Conservation (phyloP, 139 green algal genomes). For the Tetraselmis striata region DNA sequence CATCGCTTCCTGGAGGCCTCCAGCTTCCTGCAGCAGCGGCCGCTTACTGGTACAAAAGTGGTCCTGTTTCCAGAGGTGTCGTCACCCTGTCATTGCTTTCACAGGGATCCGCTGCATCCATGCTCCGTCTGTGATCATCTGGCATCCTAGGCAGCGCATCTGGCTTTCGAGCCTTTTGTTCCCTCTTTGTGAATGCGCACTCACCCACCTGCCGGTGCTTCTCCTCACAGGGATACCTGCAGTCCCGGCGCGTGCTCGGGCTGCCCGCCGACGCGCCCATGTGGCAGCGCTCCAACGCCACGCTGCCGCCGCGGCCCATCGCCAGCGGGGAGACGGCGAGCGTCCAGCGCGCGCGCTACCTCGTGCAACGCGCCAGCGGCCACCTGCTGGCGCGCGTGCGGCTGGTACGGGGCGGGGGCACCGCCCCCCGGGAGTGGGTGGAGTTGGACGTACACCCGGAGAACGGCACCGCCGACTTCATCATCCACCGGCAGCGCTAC, state of each 20-base stretch:
- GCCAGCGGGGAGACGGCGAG: not conserved
- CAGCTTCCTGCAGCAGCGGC: not conserved
- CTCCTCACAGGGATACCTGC: not conserved
- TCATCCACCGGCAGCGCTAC: not conserved
- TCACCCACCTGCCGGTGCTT: too few species aligned
- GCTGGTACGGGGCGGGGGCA: not conserved
- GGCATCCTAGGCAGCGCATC: not conserved
- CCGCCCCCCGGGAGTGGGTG: not conserved
- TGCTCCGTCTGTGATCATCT: not conserved
- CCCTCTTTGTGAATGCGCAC: too few species aligned
- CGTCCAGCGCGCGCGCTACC: not conserved
- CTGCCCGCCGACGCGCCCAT: not conserved
- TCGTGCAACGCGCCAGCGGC: not conserved
- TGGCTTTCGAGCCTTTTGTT: too few species aligned
- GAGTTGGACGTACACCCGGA: not conserved
- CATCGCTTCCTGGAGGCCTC: not conserved
- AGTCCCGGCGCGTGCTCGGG: not conserved
- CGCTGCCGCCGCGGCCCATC: not conserved
- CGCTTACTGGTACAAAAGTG: not conserved
- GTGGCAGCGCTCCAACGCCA: not conserved
- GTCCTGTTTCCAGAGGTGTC: not conserved
- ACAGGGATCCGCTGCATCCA: not conserved
- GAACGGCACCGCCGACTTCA: not conserved
- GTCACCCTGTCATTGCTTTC: not conserved
- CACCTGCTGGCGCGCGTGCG: not conserved